phyloP scores from a whole-genome alignment of 305 asterid genomes.

The Fraxinus greggii region DNA sequence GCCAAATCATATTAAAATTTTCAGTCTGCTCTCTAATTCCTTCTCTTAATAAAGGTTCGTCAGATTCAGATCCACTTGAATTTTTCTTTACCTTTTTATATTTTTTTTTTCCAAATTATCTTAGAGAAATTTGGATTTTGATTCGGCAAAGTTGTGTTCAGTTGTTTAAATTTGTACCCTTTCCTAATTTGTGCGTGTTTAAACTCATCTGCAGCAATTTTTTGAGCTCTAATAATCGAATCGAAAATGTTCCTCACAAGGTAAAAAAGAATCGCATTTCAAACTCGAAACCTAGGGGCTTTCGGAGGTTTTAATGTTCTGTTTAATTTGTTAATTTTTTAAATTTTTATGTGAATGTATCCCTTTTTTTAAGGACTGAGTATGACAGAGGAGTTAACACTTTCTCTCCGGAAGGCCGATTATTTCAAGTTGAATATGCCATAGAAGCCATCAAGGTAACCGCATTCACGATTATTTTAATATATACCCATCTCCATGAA shows the following conservation, averaged over 20 bases:
- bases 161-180: not conserved
- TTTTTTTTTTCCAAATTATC: not conserved
- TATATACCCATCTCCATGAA: not conserved
- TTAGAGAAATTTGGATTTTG: not conserved
- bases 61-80: not conserved
- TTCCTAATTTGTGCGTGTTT: conserved; percentile 10
- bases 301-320: conserved; percentile 9
- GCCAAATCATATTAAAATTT: not conserved
- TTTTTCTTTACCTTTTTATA: not conserved
- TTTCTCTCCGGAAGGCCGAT: conserved; percentile 86
- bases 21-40: not conserved
- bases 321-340: not conserved
- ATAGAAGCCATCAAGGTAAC: conserved; percentile 86
- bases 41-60: not conserved
- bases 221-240: conserved; percentile 13
- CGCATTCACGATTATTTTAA: not conserved
- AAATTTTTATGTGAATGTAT: not conserved
- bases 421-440: conserved; percentile 92
- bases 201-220: conserved; percentile 26
- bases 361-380: conserved; percentile 58
- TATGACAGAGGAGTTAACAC: conserved; percentile 94
- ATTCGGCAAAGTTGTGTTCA: not conserved
- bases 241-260: conserved; percentile 88
- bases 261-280: conserved; percentile 29
- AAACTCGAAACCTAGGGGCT: conserved; percentile 28